Conservation (phyloP, 1,284 basidiomycete genomes). For the Boletus mariae region DNA sequence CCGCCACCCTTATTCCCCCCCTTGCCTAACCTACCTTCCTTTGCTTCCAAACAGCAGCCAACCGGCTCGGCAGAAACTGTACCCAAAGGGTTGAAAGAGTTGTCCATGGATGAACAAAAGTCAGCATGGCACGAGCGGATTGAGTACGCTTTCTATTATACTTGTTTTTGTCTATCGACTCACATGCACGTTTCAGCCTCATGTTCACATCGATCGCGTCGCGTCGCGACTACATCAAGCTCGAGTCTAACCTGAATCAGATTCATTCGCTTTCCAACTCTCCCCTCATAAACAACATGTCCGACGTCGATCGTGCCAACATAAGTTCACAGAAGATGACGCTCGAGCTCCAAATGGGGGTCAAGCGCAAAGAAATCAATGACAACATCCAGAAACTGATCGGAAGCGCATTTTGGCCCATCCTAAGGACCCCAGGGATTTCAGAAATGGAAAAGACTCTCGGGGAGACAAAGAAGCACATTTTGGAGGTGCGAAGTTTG, state of each 20-base stretch:
- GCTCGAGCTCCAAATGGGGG: constrained; percentile 22
- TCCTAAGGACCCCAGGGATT: constrained; percentile 26
- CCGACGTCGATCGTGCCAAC: constrained; percentile 13
- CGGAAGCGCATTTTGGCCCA: constrained; percentile 29
- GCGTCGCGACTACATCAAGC: constrained; percentile 28
- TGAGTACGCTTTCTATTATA: constrained; percentile 20
- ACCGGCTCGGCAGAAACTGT: not conserved
- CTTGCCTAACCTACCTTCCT: constrained; percentile 21
- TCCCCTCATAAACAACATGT: constrained; percentile 13
- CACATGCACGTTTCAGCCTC: constrained; percentile 17
- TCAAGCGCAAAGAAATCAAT: constrained; percentile 31
- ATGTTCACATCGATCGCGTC: constrained; percentile 31
- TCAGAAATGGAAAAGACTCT: constrained; percentile 24
- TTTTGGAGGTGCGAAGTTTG: constrained; percentile 24
- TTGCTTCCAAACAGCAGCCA: constrained; percentile 12
- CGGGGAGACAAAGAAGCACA: constrained; percentile 27
- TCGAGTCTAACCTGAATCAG: constrained; percentile 30
- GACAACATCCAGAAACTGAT: constrained; percentile 27
- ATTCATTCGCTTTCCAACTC: constrained; percentile 21
- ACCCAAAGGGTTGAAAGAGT: constrained; percentile 10
- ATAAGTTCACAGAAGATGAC: constrained; percentile 17
- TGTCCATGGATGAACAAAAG: constrained; percentile 32
- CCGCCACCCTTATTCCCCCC: constrained; percentile 11
- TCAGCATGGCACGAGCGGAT: constrained; percentile 33
- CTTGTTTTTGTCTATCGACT: not conserved